Conservation (phyloP, 73 alveolate genomes). For the Paramecium tetraurelia region DNA sequence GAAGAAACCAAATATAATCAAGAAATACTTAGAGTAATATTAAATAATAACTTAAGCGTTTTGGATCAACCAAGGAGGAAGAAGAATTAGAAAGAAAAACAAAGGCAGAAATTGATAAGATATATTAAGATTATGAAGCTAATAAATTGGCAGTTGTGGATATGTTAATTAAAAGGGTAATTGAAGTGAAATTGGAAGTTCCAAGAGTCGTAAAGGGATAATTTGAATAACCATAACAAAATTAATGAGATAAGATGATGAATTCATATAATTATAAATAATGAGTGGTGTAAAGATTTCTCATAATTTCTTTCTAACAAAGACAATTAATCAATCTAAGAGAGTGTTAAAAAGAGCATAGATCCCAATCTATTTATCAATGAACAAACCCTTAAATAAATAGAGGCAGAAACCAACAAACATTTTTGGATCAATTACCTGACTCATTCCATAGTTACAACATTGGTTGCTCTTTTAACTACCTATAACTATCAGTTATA, state of each 20-base stretch:
- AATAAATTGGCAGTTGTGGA: constrained; percentile 56
- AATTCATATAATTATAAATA: neutral
- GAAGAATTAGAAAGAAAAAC: constrained; percentile 59
- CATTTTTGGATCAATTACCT: constrained; percentile 1
- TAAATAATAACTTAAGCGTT: constrained; percentile 1
- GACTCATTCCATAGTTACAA: neutral
- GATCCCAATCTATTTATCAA: constrained; percentile 27
- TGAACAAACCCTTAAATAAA: neutral
- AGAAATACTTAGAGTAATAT: constrained; percentile 38
- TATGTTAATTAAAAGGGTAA: constrained; percentile 55
- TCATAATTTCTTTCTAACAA: neutral
- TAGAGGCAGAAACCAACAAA: neutral
- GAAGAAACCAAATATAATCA: constrained; percentile 56
- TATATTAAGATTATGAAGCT: constrained; percentile 46
- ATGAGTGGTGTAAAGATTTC: neutral
- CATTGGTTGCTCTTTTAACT: constrained; percentile 63
- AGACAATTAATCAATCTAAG: neutral
- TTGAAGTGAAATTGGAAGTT: constrained; percentile 54
- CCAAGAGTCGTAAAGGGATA: constrained; percentile 64
- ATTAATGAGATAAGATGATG: constrained; percentile 7
- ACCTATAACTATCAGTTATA: constrained; percentile 70
- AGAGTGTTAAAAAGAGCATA: neutral
- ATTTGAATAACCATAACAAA: constrained; percentile 16
- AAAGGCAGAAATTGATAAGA: constrained; percentile 55
- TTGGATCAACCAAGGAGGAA: constrained; percentile 51